A percentile compares a stretch with the other conserved stretches of the same genome.
These are phyloP conservation scores for Dianthus caryophyllus DNA, from an alignment of 148 eudicot genomes.

Conservation along the genomic window DNA sequence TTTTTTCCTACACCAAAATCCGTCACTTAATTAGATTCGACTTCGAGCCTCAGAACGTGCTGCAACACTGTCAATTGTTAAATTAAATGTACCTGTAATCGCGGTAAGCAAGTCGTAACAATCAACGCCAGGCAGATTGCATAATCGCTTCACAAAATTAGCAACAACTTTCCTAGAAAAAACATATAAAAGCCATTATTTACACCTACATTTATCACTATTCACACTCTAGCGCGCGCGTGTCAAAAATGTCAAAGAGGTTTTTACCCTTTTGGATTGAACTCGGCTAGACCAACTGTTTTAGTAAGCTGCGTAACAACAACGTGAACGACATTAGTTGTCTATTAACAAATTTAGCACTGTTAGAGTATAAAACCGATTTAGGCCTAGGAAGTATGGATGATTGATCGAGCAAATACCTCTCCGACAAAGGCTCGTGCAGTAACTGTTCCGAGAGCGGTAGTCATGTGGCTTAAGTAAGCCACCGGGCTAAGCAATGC, in stretches of 20 bases:
- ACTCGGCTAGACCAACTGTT: background rate
- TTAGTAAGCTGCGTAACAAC: background rate
- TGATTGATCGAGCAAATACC: background rate
- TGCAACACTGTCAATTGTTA: background rate
- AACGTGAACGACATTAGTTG: background rate
- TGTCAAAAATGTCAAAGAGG: too few relatives aligned
- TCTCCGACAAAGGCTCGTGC: background rate
- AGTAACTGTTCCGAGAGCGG: background rate
- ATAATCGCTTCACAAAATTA: background rate
- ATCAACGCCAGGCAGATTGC: background rate
- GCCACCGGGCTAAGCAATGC: conserved; percentile 5
- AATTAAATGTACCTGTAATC: background rate
- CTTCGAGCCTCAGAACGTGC: background rate
- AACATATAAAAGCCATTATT: too few relatives aligned
- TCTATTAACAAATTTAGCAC: background rate
- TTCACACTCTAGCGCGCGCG: too few relatives aligned
- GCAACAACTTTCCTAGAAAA: background rate
- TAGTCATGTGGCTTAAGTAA: background rate
- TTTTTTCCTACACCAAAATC: background rate
- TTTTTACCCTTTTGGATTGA: conserved; percentile 2
- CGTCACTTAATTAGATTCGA: background rate
- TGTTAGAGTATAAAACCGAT: background rate
- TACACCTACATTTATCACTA: too few relatives aligned
- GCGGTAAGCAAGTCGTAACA: background rate
- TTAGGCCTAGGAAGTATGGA: too few relatives aligned